These are phyloP conservation scores for Spirogloea muscicola DNA, from an alignment of 139 green algal genomes.

Conservation along the genomic window DNA sequence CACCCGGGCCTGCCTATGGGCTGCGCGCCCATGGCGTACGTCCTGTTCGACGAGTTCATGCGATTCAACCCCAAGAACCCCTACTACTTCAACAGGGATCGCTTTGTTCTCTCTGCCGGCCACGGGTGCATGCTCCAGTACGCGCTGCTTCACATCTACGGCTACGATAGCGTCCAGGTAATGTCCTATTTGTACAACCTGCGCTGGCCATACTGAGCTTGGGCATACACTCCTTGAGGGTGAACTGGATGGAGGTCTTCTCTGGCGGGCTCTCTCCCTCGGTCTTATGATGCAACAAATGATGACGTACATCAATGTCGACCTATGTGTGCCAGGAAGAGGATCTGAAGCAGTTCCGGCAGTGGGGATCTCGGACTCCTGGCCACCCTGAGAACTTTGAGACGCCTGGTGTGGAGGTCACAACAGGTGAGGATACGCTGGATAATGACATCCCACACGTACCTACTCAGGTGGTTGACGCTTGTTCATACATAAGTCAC, in stretches of 20 bases:
- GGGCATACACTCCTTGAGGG: too few species aligned
- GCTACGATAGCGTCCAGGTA: constrained; percentile 71
- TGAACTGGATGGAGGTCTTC: too few species aligned
- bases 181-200: constrained; percentile 43
- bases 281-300: background rate
- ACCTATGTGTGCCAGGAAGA: too few species aligned
- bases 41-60: constrained; percentile 95
- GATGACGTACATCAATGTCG: constrained; percentile 62
- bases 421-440: constrained; percentile 64
- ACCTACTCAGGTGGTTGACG: too few species aligned
- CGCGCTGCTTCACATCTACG: constrained; percentile 90
- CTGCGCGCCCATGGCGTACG: constrained; percentile 92
- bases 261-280: too few species aligned
- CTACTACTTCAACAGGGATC: constrained; percentile 90
- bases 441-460: background rate
- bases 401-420: constrained; percentile 93
- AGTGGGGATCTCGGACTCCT: constrained; percentile 87
- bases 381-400: constrained; percentile 98
- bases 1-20: constrained; percentile 97
- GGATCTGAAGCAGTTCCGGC: constrained; percentile 94
- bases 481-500: too few species aligned
- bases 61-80: constrained; percentile 93
- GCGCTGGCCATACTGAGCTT: too few species aligned
- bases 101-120: constrained; percentile 97
- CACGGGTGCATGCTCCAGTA: constrained; percentile 99